phyloP scores from a whole-genome alignment of 305 asterid species.

The Striga hermonthica region DNA sequence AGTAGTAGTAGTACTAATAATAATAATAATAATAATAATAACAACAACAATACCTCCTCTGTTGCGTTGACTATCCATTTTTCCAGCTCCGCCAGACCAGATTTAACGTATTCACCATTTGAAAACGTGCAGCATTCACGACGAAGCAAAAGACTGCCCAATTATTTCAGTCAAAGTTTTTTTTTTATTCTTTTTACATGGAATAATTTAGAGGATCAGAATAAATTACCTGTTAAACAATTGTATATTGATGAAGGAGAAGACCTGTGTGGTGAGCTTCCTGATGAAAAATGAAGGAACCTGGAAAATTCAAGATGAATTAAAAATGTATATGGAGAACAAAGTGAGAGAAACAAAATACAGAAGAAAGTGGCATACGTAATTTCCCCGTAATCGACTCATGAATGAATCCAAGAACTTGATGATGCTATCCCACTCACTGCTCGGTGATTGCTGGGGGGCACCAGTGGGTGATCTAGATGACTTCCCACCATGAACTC shows the following conservation, averaged over 20 bases:
- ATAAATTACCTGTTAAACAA: constrained; percentile 74
- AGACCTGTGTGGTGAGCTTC: constrained; percentile 90
- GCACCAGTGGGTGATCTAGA: constrained; percentile 75
- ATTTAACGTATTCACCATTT: constrained; percentile 93
- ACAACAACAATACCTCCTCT: constrained; percentile 62
- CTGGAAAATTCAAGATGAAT: constrained; percentile 43
- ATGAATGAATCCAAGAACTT: constrained; percentile 83
- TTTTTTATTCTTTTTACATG: not conserved
- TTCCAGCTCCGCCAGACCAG: constrained; percentile 94
- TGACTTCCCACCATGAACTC: constrained; percentile 93
- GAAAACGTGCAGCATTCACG: constrained; percentile 97
- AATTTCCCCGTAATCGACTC: constrained; percentile 69
- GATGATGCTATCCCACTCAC: constrained; percentile 92
- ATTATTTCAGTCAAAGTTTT: constrained; percentile 19
- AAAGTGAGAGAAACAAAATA: constrained; percentile 13
- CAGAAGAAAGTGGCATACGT: constrained; percentile 41
- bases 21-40: constrained; percentile 11
- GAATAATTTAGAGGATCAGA: constrained; percentile 10
- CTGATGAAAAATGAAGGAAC: constrained; percentile 97
- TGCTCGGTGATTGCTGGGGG: constrained; percentile 70
- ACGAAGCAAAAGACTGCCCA: constrained; percentile 77
- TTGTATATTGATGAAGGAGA: constrained; percentile 86
- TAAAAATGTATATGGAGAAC: constrained; percentile 2
- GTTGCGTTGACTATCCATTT: constrained; percentile 86
- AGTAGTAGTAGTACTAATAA: too few relatives aligned